Percentiles rank a stretch among this genome's conserved stretches.
phyloP scores from a whole-genome alignment of 805 yeast species.

The Ogataea paraovalis region DNA sequence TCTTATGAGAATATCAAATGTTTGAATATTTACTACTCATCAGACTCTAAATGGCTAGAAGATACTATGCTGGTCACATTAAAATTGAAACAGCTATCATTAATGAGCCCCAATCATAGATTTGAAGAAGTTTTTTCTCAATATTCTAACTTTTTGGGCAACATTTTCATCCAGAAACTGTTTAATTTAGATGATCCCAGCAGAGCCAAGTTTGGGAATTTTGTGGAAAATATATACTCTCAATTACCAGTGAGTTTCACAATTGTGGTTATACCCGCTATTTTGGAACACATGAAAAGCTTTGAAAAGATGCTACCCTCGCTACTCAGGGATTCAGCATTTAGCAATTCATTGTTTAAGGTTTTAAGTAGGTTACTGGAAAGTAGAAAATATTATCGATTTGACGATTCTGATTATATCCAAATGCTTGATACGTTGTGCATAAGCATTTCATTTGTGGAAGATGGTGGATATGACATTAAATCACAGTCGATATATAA shows the following conservation, averaged over 20 bases:
- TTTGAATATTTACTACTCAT: conserved; percentile 3
- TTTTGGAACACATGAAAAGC: conserved; percentile 26
- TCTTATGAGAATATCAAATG: conserved; percentile 7
- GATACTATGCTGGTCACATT: neutral
- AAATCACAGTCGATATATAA: conserved; percentile 4
- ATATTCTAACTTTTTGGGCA: neutral
- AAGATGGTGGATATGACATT: neutral
- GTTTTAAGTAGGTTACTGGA: conserved; percentile 6
- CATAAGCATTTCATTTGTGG: conserved; percentile 2
- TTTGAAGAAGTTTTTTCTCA: neutral
- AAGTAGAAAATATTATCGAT: conserved; percentile 4
- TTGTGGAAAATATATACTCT: conserved; percentile 7
- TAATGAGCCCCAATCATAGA: neutral
- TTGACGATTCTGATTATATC: conserved; percentile 7
- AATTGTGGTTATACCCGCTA: conserved; percentile 24
- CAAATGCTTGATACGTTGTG: conserved; percentile 5
- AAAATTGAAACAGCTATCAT: conserved; percentile 24
- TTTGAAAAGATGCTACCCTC: conserved; percentile 19
- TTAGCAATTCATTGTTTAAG: conserved; percentile 3
- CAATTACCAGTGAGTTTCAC: conserved; percentile 11
- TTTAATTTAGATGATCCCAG: conserved; percentile 2
- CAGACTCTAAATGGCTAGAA: conserved; percentile 1
- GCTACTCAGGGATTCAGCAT: conserved; percentile 1
- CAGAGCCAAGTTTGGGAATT: neutral
- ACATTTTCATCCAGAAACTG: conserved; percentile 11